phyloP scores from a whole-genome alignment of 2,329 filamentous ascomycete species.

The Cladosporium cucumerinum region DNA sequence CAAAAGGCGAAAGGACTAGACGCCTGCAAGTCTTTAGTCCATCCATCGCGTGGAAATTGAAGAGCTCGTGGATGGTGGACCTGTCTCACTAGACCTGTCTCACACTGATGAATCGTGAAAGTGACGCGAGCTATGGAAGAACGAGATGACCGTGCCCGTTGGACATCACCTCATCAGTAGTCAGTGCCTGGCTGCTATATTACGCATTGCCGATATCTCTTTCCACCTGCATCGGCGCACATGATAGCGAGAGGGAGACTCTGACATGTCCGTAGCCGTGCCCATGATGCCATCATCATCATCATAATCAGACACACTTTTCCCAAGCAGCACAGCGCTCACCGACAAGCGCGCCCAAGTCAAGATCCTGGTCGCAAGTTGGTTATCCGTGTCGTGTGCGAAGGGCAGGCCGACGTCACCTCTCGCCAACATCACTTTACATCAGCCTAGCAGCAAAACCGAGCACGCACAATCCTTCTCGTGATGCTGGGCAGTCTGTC shows the following conservation, averaged over 20 bases:
- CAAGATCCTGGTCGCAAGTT: conserved; percentile 8
- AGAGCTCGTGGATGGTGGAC: conserved; percentile 10
- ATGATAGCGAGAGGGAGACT: neutral
- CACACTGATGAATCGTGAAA: neutral
- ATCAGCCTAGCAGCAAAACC: neutral
- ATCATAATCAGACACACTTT: conserved; percentile 10
- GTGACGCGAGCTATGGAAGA: neutral
- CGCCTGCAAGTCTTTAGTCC: neutral
- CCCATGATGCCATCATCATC: neutral
- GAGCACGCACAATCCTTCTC: neutral
- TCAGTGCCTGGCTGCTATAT: neutral
- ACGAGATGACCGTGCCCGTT: neutral
- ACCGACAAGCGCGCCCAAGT: conserved; percentile 6
- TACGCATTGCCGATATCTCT: neutral
- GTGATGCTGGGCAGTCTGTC: neutral
- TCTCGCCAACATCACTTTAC: neutral
- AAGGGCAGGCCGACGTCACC: neutral
- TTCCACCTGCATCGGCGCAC: neutral
- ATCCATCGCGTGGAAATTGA: neutral
- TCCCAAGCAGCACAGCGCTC: conserved; percentile 6
- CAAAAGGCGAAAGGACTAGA: neutral
- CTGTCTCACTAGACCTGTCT: neutral
- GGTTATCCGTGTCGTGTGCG: neutral
- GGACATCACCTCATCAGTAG: neutral
- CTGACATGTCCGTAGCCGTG: conserved; percentile 1